Percentiles rank a stretch among this genome's conserved stretches.
These are phyloP conservation scores for Erysimum pusillum DNA, from an alignment of 441 rosid genomes.

Conservation along the genomic window DNA sequence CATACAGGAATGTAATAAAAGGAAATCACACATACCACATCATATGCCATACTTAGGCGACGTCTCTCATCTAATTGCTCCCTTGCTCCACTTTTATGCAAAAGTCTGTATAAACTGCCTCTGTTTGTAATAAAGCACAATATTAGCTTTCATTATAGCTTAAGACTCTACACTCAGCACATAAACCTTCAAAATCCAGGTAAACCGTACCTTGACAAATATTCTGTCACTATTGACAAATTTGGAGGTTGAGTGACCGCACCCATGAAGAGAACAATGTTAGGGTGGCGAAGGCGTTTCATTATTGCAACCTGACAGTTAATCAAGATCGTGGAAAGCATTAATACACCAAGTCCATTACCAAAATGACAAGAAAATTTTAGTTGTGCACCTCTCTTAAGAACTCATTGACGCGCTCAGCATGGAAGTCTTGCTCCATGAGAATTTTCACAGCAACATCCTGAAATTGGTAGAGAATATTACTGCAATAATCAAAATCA, in stretches of 20 bases:
- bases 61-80: constrained; percentile 94
- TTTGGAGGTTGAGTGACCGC: constrained; percentile 98
- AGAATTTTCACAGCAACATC: constrained; percentile 99
- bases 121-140: constrained; percentile 59
- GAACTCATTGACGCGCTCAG: constrained; percentile 88
- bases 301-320: constrained; percentile 86
- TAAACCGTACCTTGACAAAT: constrained; percentile 80
- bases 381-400: constrained; percentile 79
- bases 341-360: constrained; percentile 7
- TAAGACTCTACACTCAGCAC: constrained; percentile 9
- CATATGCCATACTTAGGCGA: constrained; percentile 93
- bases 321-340: constrained; percentile 39
- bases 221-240: constrained; percentile 97
- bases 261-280: constrained; percentile 99
- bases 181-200: constrained; percentile 26
- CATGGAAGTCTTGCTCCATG: constrained; percentile 97
- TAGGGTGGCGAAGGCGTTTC: constrained; percentile 99
- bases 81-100: constrained; percentile 86
- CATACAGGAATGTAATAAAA: constrained; percentile 12
- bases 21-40: constrained; percentile 74
- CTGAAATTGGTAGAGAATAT: constrained; percentile 53
- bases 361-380: constrained; percentile 22
- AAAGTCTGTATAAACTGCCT: constrained; percentile 94
- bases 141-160: constrained; percentile 27
- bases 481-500: constrained; percentile 21